Conservation (phyloP, 176 grass and related monocot species). For the Musa itinerans region DNA sequence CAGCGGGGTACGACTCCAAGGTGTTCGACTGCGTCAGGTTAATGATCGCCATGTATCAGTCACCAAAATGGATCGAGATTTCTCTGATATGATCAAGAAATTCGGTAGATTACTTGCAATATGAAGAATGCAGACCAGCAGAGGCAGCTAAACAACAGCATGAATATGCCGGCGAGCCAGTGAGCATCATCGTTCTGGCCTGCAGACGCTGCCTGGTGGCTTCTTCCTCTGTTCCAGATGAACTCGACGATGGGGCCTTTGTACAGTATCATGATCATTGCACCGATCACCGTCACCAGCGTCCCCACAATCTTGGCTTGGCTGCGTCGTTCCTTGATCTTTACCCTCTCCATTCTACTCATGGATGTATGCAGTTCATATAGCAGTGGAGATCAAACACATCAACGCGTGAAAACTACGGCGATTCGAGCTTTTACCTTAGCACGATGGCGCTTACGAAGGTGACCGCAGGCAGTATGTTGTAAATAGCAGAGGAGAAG, state of each 20-base stretch:
- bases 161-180: slow-evolving; percentile 59
- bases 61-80: not conserved
- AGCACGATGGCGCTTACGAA: slow-evolving; percentile 62
- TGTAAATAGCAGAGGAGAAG: slow-evolving; percentile 60
- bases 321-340: slow-evolving; percentile 9
- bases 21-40: slow-evolving; percentile 41
- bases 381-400: too few species aligned
- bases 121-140: slow-evolving; percentile 79
- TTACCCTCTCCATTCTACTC: too few species aligned
- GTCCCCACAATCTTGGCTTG: too few species aligned
- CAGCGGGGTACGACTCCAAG: slow-evolving; percentile 50
- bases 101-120: slow-evolving; percentile 42
- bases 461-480: slow-evolving; percentile 75
- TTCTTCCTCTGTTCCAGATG: slow-evolving; percentile 7
- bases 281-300: too few species aligned
- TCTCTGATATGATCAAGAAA: not conserved
- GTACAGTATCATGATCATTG: too few species aligned
- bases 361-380: too few species aligned
- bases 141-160: slow-evolving; percentile 71
- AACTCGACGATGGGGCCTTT: too few species aligned
- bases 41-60: not conserved
- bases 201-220: not conserved
- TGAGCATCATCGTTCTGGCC: slow-evolving; percentile 19
- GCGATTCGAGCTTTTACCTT: slow-evolving; percentile 14
- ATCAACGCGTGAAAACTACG: too few species aligned